Evolutionary conservation across 108 stramenopile species (phyloP).

Genomic region (Poteriospumella lacustris): DNA sequence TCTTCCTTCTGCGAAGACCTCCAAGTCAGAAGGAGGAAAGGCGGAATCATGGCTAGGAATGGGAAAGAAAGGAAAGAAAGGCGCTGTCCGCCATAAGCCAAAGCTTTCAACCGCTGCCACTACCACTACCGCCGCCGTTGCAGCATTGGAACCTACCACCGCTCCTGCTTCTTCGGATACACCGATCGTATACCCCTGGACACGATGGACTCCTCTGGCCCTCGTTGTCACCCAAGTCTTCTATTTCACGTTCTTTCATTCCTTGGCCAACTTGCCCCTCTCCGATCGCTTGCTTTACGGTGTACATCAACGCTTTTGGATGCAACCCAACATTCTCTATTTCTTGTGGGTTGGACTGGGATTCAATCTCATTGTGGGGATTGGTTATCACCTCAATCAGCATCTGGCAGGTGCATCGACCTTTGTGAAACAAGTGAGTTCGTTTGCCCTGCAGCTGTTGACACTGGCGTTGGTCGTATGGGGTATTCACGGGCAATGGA

Average conservation of each 20-base stretch:
- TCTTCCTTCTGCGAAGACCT: background rate
- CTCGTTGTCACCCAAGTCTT: slow-evolving; percentile 36
- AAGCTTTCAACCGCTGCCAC: slow-evolving; percentile 36
- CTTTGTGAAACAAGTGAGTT: background rate
- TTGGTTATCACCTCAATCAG: background rate
- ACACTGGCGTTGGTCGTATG: background rate
- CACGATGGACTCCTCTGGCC: slow-evolving; percentile 24
- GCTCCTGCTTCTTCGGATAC: background rate
- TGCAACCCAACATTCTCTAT: slow-evolving; percentile 63
- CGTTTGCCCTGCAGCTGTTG: slow-evolving; percentile 22
- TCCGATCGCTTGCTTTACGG: slow-evolving; percentile 59
- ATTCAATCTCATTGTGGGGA: background rate
- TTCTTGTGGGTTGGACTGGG: slow-evolving; percentile 25
- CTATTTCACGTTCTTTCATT: slow-evolving; percentile 66
- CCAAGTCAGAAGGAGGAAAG: too few relatives aligned
- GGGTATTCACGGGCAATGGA: background rate
- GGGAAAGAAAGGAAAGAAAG: background rate
- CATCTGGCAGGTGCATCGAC: slow-evolving; percentile 12
- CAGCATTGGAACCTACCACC: background rate
- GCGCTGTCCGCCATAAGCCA: slow-evolving; percentile 28
- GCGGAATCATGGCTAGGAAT: too few relatives aligned
- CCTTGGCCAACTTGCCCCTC: slow-evolving; percentile 64
- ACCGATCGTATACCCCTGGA: too few relatives aligned
- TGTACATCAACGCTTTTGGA: slow-evolving; percentile 75
- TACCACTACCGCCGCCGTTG: background rate